Percentiles rank a stretch among this genome's conserved stretches.
Conservation (phyloP, 176 grass and related monocot genomes). For the Thalia dealbata region DNA sequence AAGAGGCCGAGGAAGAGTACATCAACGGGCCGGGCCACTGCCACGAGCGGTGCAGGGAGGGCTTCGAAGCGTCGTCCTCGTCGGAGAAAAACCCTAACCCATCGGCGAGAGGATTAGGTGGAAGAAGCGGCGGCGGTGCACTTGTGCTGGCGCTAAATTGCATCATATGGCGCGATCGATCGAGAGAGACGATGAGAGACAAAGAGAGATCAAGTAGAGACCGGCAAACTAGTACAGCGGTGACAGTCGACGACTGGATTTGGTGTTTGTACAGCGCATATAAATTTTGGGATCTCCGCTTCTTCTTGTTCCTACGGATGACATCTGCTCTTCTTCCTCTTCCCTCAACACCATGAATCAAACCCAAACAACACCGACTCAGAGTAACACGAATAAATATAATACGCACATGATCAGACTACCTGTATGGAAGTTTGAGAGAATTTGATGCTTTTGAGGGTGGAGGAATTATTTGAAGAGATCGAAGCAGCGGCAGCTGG, state of each 20-base stretch:
- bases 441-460: background rate
- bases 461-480: constrained; percentile 8
- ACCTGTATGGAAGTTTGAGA: background rate
- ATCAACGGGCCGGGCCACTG: constrained; percentile 24
- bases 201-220: no score
- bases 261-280: constrained; percentile 94
- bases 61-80: constrained; percentile 23
- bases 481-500: background rate
- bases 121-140: constrained; percentile 37
- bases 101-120: constrained; percentile 30
- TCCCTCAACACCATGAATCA: no score
- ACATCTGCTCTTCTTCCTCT: background rate
- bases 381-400: no score
- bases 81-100: constrained; percentile 45
- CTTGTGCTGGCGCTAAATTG: constrained; percentile 50
- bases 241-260: constrained; percentile 45
- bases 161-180: constrained; percentile 70
- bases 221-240: constrained; percentile 31
- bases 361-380: no score
- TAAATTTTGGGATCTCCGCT: constrained; percentile 48
- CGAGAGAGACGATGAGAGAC: constrained; percentile 14
- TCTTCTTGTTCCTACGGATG: constrained; percentile 24
- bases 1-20: constrained; percentile 28
- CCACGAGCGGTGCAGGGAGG: constrained; percentile 26
- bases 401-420: no score